These are phyloP conservation scores for Flaveria bidentis DNA, from an alignment of 129 eudicot species.

Conservation along the genomic window DNA sequence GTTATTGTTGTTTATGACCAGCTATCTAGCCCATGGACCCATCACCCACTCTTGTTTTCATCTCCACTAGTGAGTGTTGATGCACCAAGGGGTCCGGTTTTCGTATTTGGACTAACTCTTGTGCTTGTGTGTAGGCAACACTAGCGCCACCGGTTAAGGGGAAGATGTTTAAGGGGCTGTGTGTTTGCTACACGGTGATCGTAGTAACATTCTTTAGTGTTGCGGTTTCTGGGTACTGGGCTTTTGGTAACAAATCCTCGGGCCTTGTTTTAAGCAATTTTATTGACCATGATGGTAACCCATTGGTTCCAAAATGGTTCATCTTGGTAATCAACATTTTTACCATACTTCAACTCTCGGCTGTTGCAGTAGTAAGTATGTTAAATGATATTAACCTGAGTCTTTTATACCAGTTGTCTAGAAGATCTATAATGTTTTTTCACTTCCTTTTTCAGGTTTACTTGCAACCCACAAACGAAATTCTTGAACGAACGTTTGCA, in stretches of 20 bases:
- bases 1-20: no score
- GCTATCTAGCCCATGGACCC: no score
- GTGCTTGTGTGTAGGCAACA: conserved; percentile 59
- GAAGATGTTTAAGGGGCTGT: conserved; percentile 91
- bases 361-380: conserved; percentile 76
- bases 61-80: no score
- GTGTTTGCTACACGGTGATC: conserved; percentile 70
- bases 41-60: no score
- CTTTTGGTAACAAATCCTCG: conserved; percentile 69
- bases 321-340: conserved; percentile 63
- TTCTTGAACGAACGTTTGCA: conserved; percentile 61
- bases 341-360: conserved; percentile 84
- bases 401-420: not conserved
- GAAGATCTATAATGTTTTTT: not conserved
- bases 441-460: conserved; percentile 49
- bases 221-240: conserved; percentile 89
- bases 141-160: conserved; percentile 94
- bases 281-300: conserved; percentile 38
- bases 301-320: conserved; percentile 84
- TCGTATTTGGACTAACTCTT: not conserved
- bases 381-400: not conserved
- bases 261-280: conserved; percentile 75
- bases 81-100: no score
- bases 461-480: conserved; percentile 92
- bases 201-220: conserved; percentile 69